A percentile compares a stretch with the other conserved stretches of the same genome.
phyloP scores from a whole-genome alignment of 1,284 basidiomycete genomes.

The Rugosomyces carneus region DNA sequence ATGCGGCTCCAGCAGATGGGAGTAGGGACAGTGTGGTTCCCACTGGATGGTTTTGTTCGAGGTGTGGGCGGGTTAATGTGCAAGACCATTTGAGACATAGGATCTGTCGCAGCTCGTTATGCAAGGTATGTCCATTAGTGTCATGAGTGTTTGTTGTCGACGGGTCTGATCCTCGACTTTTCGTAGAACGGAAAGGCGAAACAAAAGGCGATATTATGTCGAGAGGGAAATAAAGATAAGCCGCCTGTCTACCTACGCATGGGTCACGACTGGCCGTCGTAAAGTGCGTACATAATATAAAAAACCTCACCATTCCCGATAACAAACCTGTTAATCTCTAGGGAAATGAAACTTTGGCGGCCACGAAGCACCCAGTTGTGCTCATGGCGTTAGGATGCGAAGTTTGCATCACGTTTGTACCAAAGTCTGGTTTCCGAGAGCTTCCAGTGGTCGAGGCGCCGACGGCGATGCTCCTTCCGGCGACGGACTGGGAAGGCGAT shows the following conservation, averaged over 20 bases:
- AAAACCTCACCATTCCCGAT: background rate
- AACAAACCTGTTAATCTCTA: background rate
- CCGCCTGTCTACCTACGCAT: conserved; percentile 25
- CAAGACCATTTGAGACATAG: conserved; percentile 25
- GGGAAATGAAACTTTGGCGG: conserved; percentile 8
- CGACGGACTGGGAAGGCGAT: background rate
- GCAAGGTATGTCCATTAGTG: background rate
- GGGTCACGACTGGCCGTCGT: conserved; percentile 28
- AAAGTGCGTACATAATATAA: conserved; percentile 21
- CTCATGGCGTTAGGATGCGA: conserved; percentile 17
- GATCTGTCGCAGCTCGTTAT: background rate
- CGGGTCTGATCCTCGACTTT: background rate
- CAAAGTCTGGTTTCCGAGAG: conserved; percentile 12
- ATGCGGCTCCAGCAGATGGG: conserved; percentile 8
- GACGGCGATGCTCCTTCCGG: background rate
- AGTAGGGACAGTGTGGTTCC: conserved; percentile 26
- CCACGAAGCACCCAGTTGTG: conserved; percentile 6
- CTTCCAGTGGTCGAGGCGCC: background rate
- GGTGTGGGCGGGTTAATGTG: conserved; percentile 38
- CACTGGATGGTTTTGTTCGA: conserved; percentile 34
- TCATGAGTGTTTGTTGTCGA: no score
- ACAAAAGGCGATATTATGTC: conserved; percentile 17
- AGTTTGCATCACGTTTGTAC: conserved; percentile 13
- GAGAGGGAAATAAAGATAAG: conserved; percentile 22
- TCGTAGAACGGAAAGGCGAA: background rate